Percentiles rank a stretch among this genome's conserved stretches.
These are phyloP conservation scores for Penicillium odoratum DNA, from an alignment of 495 filamentous ascomycete species.

Conservation along the genomic window DNA sequence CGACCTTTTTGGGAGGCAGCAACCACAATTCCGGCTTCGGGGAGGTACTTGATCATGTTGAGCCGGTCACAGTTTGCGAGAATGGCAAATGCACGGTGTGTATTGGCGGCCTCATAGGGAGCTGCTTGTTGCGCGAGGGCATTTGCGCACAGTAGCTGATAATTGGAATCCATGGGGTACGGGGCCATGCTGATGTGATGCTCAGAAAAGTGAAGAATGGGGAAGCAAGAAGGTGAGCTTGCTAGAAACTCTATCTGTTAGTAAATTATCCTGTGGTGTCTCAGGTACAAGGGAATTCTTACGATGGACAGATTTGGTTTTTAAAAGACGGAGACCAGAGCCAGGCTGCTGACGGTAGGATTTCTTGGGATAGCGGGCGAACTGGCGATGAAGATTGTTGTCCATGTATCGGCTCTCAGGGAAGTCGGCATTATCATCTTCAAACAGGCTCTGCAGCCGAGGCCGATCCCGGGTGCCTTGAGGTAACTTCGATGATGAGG, in stretches of 20 bases:
- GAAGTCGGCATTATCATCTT: constrained; percentile 19
- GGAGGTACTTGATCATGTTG: constrained; percentile 73
- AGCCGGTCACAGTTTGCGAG: constrained; percentile 60
- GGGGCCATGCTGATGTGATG: constrained; percentile 58
- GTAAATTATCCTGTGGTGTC: neutral
- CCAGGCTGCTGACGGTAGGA: neutral
- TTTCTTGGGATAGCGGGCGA: no score
- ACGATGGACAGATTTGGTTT: constrained; percentile 18
- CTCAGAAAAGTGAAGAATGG: constrained; percentile 60
- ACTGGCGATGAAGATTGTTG: no score
- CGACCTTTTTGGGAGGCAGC: constrained; percentile 72
- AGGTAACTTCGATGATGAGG: neutral
- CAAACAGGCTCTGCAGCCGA: constrained; percentile 15
- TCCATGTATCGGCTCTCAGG: no score
- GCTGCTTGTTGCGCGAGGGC: constrained; percentile 46
- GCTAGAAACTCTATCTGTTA: constrained; percentile 5
- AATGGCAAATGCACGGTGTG: constrained; percentile 25
- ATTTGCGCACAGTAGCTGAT: constrained; percentile 47
- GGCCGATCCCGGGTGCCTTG: constrained; percentile 1
- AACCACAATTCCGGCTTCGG: constrained; percentile 74
- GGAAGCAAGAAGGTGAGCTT: constrained; percentile 29
- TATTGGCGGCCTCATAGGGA: constrained; percentile 12
- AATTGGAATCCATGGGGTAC: constrained; percentile 42
- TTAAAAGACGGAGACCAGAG: neutral
- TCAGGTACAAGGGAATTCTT: neutral